These are phyloP conservation scores for Citrus unshiu DNA, from an alignment of 345 rosid genomes.

Conservation along the genomic window DNA sequence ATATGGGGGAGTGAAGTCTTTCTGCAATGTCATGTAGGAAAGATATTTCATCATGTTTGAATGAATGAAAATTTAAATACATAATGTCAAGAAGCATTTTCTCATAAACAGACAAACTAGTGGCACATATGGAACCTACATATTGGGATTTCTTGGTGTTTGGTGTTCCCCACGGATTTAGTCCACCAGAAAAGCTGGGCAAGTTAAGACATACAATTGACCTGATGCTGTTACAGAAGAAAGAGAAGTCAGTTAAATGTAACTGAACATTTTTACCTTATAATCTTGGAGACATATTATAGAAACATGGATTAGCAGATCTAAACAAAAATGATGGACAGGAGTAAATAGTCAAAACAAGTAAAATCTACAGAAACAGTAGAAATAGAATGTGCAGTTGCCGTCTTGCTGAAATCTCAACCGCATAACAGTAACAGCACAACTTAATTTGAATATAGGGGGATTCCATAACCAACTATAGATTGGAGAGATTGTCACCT, in stretches of 20 bases:
- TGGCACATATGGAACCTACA: slow-evolving; percentile 33
- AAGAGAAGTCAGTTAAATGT: background rate
- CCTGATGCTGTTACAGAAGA: slow-evolving; percentile 55
- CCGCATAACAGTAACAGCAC: background rate
- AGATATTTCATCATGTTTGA: slow-evolving; percentile 1
- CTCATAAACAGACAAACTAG: background rate
- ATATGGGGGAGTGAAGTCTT: slow-evolving; percentile 68
- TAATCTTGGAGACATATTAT: background rate
- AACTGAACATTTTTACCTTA: background rate
- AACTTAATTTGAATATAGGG: background rate
- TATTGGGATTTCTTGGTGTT: slow-evolving; percentile 38
- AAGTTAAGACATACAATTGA: slow-evolving; percentile 85
- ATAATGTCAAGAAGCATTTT: background rate
- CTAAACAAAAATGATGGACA: background rate
- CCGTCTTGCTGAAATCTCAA: background rate
- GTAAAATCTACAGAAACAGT: background rate
- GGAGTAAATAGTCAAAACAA: background rate
- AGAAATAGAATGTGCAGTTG: background rate
- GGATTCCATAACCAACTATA: background rate
- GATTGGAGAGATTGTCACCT: background rate
- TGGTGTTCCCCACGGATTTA: slow-evolving; percentile 93
- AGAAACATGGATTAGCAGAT: background rate
- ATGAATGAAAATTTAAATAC: background rate
- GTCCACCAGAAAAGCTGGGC: slow-evolving; percentile 93
- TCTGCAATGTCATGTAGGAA: slow-evolving; percentile 38